Conservation (phyloP, 2,329 filamentous ascomycete species). For the Calonectria leucothoes region DNA sequence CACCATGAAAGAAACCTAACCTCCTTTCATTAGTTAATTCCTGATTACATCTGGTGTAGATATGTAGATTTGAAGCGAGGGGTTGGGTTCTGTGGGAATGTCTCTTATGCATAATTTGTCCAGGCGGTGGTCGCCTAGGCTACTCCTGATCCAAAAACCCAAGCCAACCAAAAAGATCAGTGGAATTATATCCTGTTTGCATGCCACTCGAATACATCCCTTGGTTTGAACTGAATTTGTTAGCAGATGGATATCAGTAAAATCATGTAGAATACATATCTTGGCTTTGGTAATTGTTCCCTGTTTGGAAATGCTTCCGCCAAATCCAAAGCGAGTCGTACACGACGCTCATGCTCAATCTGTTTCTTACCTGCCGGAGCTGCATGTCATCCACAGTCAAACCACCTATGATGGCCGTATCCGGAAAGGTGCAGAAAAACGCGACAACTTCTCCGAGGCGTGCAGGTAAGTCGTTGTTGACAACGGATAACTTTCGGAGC, state of each 20-base stretch:
- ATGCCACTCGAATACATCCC: too few relatives aligned
- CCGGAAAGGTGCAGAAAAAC: not conserved
- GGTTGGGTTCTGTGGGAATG: not conserved
- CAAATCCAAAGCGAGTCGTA: slow-evolving; percentile 18
- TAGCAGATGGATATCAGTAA: not conserved
- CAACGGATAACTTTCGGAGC: not conserved
- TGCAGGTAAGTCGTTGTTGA: slow-evolving; percentile 13
- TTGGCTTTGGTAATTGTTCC: not conserved
- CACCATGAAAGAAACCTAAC: too few relatives aligned
- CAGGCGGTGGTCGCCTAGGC: not conserved
- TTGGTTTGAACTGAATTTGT: not conserved
- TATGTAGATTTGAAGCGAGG: not conserved
- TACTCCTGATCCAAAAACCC: not conserved
- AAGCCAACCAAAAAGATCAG: not conserved
- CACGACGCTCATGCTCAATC: slow-evolving; percentile 18
- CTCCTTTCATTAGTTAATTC: too few relatives aligned
- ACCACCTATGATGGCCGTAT: slow-evolving; percentile 2
- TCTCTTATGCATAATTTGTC: not conserved
- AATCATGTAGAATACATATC: not conserved
- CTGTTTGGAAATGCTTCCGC: not conserved
- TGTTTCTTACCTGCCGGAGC: not conserved
- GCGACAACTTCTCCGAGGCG: slow-evolving; percentile 4
- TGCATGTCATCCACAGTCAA: not conserved
- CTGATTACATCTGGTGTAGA: too few relatives aligned
- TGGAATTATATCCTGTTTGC: not conserved